Evolutionary conservation across 257 asterid genomes (phyloP).

Genomic region (Dorcoceras hygrometricum): DNA sequence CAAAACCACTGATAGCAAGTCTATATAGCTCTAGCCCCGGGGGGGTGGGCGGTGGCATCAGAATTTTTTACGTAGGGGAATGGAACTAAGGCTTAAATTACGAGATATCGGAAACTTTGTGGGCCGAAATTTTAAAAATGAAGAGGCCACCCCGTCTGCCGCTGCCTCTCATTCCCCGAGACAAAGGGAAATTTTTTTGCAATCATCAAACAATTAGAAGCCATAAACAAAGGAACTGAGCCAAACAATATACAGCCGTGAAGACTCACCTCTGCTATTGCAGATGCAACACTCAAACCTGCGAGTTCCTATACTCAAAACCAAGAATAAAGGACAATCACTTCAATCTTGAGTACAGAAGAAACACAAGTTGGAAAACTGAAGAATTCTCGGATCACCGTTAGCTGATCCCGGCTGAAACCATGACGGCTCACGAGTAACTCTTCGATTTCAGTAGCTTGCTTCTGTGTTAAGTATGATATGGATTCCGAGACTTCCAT

Average conservation of each 20-base stretch:
- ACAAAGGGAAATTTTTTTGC: no score
- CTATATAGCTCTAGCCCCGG: no score
- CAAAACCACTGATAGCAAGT: no score
- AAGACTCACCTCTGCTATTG: conserved; percentile 35
- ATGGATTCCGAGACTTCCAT: not conserved
- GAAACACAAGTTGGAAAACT: no score
- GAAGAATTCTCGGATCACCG: conserved; percentile 27
- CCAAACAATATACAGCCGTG: not conserved
- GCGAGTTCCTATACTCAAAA: conserved; percentile 32
- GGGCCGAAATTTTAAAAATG: no score
- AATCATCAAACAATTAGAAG: not conserved
- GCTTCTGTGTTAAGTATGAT: conserved; percentile 10
- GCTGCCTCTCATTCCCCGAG: no score
- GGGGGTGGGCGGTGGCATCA: no score
- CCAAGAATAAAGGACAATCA: not conserved
- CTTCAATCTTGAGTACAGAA: not conserved
- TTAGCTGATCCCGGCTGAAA: conserved; percentile 13
- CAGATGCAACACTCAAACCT: conserved; percentile 35
- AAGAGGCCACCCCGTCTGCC: no score
- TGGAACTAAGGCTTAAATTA: no score
- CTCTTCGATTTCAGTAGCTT: conserved; percentile 15
- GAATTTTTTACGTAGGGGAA: no score
- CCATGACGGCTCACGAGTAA: conserved; percentile 1
- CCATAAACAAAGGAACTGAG: not conserved
- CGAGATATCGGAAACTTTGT: no score